These are phyloP conservation scores for Vaccinium vitisidaea DNA, from an alignment of 148 eudicot genomes.

Conservation along the genomic window DNA sequence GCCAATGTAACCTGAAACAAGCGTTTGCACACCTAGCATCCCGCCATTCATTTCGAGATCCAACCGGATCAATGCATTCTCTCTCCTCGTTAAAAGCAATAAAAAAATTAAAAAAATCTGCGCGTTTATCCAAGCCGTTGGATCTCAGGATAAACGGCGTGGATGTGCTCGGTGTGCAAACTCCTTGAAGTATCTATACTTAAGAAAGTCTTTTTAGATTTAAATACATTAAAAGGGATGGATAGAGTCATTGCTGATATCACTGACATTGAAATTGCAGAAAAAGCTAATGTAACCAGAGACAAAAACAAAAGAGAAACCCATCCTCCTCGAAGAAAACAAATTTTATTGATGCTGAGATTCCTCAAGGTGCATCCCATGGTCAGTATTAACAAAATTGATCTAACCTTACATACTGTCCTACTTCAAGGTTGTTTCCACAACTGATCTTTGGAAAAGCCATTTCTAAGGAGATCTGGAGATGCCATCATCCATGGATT, in stretches of 20 bases:
- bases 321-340: background rate
- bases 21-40: too few relatives aligned
- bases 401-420: background rate
- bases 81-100: too few relatives aligned
- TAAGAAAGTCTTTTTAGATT: background rate
- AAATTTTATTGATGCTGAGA: background rate
- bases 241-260: background rate
- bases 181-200: too few relatives aligned
- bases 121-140: too few relatives aligned
- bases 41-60: too few relatives aligned
- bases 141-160: too few relatives aligned
- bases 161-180: too few relatives aligned
- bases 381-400: background rate
- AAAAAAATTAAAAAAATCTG: too few relatives aligned
- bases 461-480: background rate
- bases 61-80: too few relatives aligned
- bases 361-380: background rate
- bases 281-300: background rate
- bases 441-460: background rate
- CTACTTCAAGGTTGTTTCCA: background rate
- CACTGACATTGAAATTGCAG: background rate
- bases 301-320: too few relatives aligned
- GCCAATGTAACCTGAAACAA: too few relatives aligned
- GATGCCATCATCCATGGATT: background rate
- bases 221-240: background rate